A percentile compares a stretch with the other conserved stretches of the same genome.
These are phyloP conservation scores for Trebouxia sp. DNA, from an alignment of 139 green algal genomes.

Conservation along the genomic window DNA sequence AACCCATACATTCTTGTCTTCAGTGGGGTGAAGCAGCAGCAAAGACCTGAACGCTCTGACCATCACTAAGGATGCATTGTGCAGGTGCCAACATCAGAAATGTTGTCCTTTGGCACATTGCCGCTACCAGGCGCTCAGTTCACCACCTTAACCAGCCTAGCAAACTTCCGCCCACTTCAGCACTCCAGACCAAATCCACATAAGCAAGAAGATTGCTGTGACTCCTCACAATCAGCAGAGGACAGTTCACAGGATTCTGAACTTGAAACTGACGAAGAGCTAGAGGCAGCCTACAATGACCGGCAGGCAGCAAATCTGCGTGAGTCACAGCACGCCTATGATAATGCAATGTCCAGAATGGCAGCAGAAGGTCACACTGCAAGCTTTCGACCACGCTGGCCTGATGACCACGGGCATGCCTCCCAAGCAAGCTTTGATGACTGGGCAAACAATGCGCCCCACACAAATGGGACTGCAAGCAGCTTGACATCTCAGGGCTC, in stretches of 20 bases:
- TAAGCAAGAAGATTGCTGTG: background rate
- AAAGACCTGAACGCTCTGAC: no score
- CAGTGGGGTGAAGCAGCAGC: no score
- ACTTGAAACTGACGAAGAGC: background rate
- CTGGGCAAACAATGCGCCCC: background rate
- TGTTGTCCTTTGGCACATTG: background rate
- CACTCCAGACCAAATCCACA: background rate
- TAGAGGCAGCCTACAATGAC: conserved; percentile 4
- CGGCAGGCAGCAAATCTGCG: background rate
- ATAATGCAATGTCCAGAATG: background rate
- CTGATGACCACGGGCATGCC: background rate
- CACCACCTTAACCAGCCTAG: conserved; percentile 16
- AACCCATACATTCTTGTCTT: no score
- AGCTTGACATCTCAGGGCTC: background rate
- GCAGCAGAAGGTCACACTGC: background rate
- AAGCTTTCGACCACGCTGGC: background rate
- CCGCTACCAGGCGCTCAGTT: background rate
- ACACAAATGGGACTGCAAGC: background rate
- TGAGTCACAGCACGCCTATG: background rate
- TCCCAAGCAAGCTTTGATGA: conserved; percentile 12
- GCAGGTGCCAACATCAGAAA: background rate
- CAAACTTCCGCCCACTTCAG: background rate
- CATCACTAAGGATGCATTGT: background rate
- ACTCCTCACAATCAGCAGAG: background rate
- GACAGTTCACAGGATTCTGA: background rate